A percentile compares a stretch with the other conserved stretches of the same genome.
Evolutionary conservation across 2,329 filamentous ascomycete genomes (phyloP).

Genomic region (Colletotrichum godetiae): DNA sequence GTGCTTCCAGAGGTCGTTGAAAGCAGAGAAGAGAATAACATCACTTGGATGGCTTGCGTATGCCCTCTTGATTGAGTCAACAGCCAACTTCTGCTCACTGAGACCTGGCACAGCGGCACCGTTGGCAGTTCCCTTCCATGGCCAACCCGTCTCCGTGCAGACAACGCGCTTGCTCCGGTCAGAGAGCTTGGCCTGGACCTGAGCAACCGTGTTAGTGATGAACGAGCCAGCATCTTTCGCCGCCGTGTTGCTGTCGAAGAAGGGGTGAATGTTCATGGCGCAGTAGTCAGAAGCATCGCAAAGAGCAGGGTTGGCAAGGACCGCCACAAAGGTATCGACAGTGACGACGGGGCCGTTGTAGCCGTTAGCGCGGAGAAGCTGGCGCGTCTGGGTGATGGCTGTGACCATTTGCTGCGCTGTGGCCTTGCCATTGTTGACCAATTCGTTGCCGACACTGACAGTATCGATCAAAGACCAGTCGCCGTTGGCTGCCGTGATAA

Average conservation of each 20-base stretch:
- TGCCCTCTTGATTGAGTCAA: constrained; percentile 70
- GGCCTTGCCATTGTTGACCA: constrained; percentile 73
- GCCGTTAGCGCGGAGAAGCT: constrained; percentile 68
- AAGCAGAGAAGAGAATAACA: constrained; percentile 81
- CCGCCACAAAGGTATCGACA: constrained; percentile 81
- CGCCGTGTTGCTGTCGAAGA: constrained; percentile 76
- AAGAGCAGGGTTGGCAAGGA: constrained; percentile 74
- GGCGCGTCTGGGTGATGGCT: constrained; percentile 68
- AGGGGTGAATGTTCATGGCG: constrained; percentile 85
- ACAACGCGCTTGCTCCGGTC: constrained; percentile 68
- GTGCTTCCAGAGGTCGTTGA: constrained; percentile 83
- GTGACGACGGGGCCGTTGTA: constrained; percentile 81
- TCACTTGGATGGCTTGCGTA: constrained; percentile 64
- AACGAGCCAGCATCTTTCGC: constrained; percentile 75
- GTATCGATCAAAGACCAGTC: constrained; percentile 79
- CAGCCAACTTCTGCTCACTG: constrained; percentile 74
- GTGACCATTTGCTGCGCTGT: constrained; percentile 65
- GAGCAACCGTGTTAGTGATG: constrained; percentile 65
- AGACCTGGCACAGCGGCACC: constrained; percentile 74
- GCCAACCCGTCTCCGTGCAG: constrained; percentile 89
- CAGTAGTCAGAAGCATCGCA: constrained; percentile 82
- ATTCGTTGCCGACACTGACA: constrained; percentile 84
- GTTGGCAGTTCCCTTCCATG: constrained; percentile 74
- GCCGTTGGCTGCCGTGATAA: constrained; percentile 68
- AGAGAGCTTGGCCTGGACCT: constrained; percentile 54